These are phyloP conservation scores for Angophora floribunda DNA, from an alignment of 345 rosid genomes.

Conservation along the genomic window DNA sequence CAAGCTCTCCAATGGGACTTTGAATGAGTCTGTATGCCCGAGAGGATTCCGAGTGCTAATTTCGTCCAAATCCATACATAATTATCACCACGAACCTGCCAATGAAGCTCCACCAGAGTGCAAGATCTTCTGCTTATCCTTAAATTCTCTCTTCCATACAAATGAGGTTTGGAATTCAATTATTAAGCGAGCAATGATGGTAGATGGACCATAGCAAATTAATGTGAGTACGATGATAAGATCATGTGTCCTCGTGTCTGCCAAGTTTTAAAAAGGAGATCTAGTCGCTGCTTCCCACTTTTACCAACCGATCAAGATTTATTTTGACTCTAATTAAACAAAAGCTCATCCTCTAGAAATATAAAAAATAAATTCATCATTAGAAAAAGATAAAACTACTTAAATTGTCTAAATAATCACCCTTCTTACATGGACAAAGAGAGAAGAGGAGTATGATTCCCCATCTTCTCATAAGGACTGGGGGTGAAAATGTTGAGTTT, in stretches of 20 bases:
- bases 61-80: neutral
- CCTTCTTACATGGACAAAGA: no score
- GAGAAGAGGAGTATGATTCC: no score
- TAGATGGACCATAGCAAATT: neutral
- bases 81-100: neutral
- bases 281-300: neutral
- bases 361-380: no score
- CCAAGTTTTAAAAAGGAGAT: neutral
- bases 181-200: neutral
- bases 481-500: no score
- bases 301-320: neutral
- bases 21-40: neutral
- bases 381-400: no score
- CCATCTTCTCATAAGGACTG: neutral
- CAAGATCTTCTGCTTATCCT: neutral
- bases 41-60: neutral
- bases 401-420: no score
- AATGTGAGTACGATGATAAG: neutral
- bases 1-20: neutral
- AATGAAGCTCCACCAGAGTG: neutral
- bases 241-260: neutral
- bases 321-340: neutral
- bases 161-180: neutral
- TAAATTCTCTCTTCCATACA: neutral
- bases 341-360: neutral